A percentile compares a stretch with the other conserved stretches of the same genome.
These are phyloP conservation scores for Tolypocladium amazonense DNA, from an alignment of 2,329 filamentous ascomycete genomes.

Conservation along the genomic window DNA sequence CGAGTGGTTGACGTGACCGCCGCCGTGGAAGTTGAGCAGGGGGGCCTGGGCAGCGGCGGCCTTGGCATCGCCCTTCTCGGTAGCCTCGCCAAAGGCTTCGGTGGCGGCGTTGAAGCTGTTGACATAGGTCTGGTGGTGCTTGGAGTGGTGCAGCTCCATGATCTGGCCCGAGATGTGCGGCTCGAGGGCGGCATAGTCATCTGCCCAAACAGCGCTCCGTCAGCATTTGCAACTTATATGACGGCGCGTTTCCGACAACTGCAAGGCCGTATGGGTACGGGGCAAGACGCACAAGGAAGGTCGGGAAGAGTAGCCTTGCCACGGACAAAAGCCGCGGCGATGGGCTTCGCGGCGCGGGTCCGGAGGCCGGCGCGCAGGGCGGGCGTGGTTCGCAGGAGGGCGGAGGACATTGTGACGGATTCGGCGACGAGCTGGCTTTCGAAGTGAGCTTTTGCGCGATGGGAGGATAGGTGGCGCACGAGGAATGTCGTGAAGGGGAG, in stretches of 20 bases:
- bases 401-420: conserved; percentile 54
- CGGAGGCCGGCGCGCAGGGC: conserved; percentile 61
- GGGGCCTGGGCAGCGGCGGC: conserved; percentile 40
- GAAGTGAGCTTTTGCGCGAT: not conserved
- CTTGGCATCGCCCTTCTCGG: conserved; percentile 48
- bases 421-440: not conserved
- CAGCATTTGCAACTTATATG: not conserved
- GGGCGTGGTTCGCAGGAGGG: conserved; percentile 61
- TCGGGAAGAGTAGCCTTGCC: conserved; percentile 91
- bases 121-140: conserved; percentile 91
- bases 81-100: conserved; percentile 58
- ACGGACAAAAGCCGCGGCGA: conserved; percentile 63
- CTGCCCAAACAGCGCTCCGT: conserved; percentile 30
- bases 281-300: conserved; percentile 42
- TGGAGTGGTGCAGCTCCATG: conserved; percentile 93
- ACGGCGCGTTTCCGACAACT: no score
- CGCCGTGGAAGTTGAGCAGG: conserved; percentile 68
- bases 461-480: not conserved
- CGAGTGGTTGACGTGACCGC: conserved; percentile 78
- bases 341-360: conserved; percentile 50
- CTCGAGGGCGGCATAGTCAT: conserved; percentile 95
- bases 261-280: no score
- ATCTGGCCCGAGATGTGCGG: conserved; percentile 74
- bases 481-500: conserved; percentile 2
- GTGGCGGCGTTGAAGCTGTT: conserved; percentile 75